A percentile compares a stretch with the other conserved stretches of the same genome.
Conservation (phyloP, 2,329 filamentous ascomycete species). For the Calonectria montana region DNA sequence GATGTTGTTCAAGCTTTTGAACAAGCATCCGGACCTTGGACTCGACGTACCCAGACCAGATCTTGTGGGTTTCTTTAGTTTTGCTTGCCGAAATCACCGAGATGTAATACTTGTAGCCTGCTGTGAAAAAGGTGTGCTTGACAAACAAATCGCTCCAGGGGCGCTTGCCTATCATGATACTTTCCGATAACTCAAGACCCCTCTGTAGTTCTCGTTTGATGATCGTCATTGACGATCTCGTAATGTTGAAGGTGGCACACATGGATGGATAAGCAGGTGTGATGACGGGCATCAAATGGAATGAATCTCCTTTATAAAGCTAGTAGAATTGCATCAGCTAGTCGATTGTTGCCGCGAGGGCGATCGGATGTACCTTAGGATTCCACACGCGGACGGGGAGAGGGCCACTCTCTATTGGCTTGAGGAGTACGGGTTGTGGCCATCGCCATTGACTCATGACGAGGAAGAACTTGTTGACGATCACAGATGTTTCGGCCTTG, state of each 20-base stretch:
- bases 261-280: slow-evolving; percentile 97
- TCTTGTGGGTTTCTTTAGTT: slow-evolving; percentile 84
- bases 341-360: slow-evolving; percentile 27
- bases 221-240: slow-evolving; percentile 83
- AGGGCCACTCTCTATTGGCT: slow-evolving; percentile 84
- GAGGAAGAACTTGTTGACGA: slow-evolving; percentile 94
- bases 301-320: slow-evolving; percentile 83
- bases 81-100: slow-evolving; percentile 86
- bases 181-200: slow-evolving; percentile 80
- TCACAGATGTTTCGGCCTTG: slow-evolving; percentile 86
- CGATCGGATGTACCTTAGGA: slow-evolving; percentile 70
- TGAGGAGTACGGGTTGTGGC: slow-evolving; percentile 93
- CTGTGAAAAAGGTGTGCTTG: slow-evolving; percentile 93
- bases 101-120: slow-evolving; percentile 95
- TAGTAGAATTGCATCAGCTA: slow-evolving; percentile 45
- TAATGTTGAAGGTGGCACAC: slow-evolving; percentile 97
- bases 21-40: slow-evolving; percentile 92
- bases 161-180: slow-evolving; percentile 80
- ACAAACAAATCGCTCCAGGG: slow-evolving; percentile 90
- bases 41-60: slow-evolving; percentile 93
- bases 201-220: slow-evolving; percentile 86
- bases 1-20: slow-evolving; percentile 82
- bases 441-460: slow-evolving; percentile 93
- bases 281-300: slow-evolving; percentile 97
- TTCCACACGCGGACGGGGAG: slow-evolving; percentile 94